These are phyloP conservation scores for Astrephomene gubernaculifera DNA, from an alignment of 139 green algal genomes.

Conservation along the genomic window DNA sequence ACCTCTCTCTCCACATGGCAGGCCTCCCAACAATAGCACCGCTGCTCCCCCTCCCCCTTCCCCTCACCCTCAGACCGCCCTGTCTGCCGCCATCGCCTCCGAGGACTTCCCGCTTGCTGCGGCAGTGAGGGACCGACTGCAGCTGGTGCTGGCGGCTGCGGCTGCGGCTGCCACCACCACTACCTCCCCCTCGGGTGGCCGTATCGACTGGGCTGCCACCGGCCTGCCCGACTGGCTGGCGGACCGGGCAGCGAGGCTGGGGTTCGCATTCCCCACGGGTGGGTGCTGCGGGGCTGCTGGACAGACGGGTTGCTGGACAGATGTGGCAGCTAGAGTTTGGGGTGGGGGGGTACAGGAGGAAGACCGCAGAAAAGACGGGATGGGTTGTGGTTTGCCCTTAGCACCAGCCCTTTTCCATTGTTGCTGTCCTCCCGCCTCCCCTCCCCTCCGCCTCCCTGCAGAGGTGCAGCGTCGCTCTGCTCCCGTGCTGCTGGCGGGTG, in stretches of 20 bases:
- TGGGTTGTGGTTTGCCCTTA: not conserved
- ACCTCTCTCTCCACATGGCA: not conserved
- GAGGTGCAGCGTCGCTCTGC: constrained; percentile 79
- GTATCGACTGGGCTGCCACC: constrained; percentile 71
- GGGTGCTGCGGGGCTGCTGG: not conserved
- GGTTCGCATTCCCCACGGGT: constrained; percentile 81
- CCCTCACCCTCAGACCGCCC: constrained; percentile 54
- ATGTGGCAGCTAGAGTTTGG: not conserved
- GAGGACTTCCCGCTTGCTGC: constrained; percentile 79
- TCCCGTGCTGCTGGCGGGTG: constrained; percentile 64
- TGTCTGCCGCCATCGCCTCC: constrained; percentile 73
- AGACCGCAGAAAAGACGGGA: not conserved
- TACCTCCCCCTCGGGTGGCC: too few relatives aligned
- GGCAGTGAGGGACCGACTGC: constrained; percentile 59
- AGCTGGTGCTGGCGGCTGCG: constrained; percentile 27
- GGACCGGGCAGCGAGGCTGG: constrained; percentile 77
- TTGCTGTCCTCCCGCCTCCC: too few relatives aligned
- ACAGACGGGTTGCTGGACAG: not conserved
- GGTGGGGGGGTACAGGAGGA: not conserved
- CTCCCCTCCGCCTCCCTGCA: constrained; percentile 37
- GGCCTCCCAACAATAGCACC: too few relatives aligned
- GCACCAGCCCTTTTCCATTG: not conserved
- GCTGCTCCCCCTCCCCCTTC: too few relatives aligned
- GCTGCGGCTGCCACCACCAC: not conserved
- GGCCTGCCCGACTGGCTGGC: constrained; percentile 81